Evolutionary conservation across 2,329 filamentous ascomycete species (phyloP), one percentile per base, ranked within the genome.

Genomic region (Ophiostoma fasciatum): DNA sequence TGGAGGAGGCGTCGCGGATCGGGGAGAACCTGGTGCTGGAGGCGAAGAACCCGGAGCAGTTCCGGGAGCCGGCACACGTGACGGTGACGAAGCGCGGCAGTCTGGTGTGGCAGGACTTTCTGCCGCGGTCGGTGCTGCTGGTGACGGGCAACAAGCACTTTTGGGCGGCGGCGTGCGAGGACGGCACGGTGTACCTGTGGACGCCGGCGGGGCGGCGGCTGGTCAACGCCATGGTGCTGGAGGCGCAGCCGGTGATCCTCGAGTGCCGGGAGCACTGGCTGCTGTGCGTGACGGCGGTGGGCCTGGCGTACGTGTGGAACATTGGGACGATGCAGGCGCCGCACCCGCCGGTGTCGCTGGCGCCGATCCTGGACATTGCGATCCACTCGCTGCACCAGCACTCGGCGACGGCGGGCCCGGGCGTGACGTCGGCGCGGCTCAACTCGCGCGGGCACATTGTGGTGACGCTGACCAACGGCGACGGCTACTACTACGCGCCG

Each of bases 291-390:
- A 88, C 84, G 4, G 80, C 88, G 1, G 79, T 82, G 4, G 90
- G 90, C 5, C 73, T 88, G 58, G 90, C 79, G 48, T 78, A 96
- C 54, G 82, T 98, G 28, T 98, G 88, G 87, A 88, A 96, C 52
- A 66, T 94, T 40, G 79, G 79, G 46, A 81, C 74, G 0, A 77
- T 92, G 51, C 75, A 77, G 4, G 79, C 87, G 0, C 82, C 85
- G 14, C 87, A 94, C 51, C 85, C 88, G 3, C 88, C 90, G 0
- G 71, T 94, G 12, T 94, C 85, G 11, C 65, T 98, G 1, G 87
- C 77, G 0, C 88, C 90, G 0, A 76, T 94, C 7, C 68, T 98
- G 7, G 90, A 98, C 44, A 74, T 88, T 39, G 88, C 90, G 21
- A 74, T 78, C 28, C 78, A 83, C 40, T 77, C 80, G 0, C 69